These are phyloP conservation scores for Heterotrichella gracilis DNA, from an alignment of 352 stramenopile genomes.

Conservation along the genomic window DNA sequence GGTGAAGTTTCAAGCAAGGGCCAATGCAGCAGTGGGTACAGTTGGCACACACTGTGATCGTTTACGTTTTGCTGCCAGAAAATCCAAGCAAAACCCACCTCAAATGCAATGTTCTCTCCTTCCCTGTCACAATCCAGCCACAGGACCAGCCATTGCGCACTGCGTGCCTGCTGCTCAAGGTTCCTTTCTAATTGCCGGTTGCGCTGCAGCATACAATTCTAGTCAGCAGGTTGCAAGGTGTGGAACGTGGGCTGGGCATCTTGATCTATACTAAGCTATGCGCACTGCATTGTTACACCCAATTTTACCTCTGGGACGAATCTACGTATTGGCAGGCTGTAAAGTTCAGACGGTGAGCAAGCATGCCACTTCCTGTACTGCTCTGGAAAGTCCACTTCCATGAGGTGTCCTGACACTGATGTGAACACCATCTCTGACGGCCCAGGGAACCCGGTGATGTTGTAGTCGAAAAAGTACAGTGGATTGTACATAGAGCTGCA, in stretches of 20 bases:
- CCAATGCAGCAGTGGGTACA: too few relatives aligned
- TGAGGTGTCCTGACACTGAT: conserved; percentile 50
- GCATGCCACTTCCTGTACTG: conserved; percentile 22
- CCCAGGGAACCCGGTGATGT: background rate
- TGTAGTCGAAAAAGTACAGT: conserved; percentile 13
- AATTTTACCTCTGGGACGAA: conserved; percentile 33
- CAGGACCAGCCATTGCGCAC: conserved; percentile 48
- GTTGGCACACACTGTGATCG: too few relatives aligned
- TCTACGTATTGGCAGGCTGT: conserved; percentile 47
- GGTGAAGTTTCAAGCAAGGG: too few relatives aligned
- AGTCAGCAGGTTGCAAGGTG: conserved; percentile 55
- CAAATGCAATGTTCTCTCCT: conserved; percentile 94
- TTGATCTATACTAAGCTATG: conserved; percentile 40
- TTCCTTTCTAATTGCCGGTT: conserved; percentile 43
- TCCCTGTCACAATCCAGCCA: conserved; percentile 99
- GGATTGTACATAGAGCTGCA: conserved; percentile 20
- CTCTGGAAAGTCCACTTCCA: conserved; percentile 69
- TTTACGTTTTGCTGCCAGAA: too few relatives aligned
- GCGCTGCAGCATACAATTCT: conserved; percentile 44
- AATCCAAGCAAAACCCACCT: too few relatives aligned
- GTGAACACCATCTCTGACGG: background rate
- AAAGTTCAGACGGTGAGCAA: conserved; percentile 42
- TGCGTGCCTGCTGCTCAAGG: conserved; percentile 21
- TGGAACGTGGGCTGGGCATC: conserved; percentile 51
- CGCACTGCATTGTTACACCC: background rate